Base-by-base conservation (phyloP, 768 basidiomycete species). In the Mycena galopus region DNA sequence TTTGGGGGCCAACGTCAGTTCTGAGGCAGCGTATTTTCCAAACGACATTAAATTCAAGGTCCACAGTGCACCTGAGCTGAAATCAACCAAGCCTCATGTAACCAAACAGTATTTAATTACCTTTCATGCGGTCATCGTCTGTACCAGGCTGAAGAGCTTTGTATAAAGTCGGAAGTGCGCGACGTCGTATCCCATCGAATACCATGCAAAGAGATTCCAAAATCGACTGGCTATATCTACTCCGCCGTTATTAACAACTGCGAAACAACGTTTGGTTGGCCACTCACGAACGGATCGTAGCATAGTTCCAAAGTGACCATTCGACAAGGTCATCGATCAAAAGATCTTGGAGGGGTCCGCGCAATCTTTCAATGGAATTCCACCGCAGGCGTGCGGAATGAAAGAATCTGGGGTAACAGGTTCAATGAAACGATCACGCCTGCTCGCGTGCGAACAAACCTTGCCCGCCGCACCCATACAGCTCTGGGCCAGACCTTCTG, bases 61-160 rank as follows among this genome's bases (percentile, higher is more conserved):
- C 90, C 94, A 96, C 23, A 96, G 81, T 4, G 94, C 94, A 12
- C 96, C 73, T 75, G 42, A 21, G 27, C 27, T 16, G 39, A 57
- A 19, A 35, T 60, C 23, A 57, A 56, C 44, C 61, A 4, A 44
- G 35, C 33, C 14, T 14, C 16, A 25, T 32, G 50, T 33, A 19
- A n/a, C 12, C 2, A 39, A 25, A 3, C 35, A n/a, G 33, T 4
- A 53, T 23, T 4, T n/a, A 27, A 50, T 25, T 27, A 37, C 69
- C 96, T 83, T 98, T 97, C 91, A 96, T 94, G n/a, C 93, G 88
- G 79, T 96, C 94, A 75, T 94, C 94, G 44, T 96, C 95, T 23
- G 87, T 88, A 3, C 92, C 94, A 8, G 92, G 90, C 60, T 88
- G 85, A 62, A 93, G 81, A 6, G 89, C 88, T 47, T 85, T 79